A percentile compares a stretch with the other conserved stretches of the same genome.
Conservation (phyloP, 2,329 filamentous ascomycete genomes). For the Aspergillus vadensis region DNA sequence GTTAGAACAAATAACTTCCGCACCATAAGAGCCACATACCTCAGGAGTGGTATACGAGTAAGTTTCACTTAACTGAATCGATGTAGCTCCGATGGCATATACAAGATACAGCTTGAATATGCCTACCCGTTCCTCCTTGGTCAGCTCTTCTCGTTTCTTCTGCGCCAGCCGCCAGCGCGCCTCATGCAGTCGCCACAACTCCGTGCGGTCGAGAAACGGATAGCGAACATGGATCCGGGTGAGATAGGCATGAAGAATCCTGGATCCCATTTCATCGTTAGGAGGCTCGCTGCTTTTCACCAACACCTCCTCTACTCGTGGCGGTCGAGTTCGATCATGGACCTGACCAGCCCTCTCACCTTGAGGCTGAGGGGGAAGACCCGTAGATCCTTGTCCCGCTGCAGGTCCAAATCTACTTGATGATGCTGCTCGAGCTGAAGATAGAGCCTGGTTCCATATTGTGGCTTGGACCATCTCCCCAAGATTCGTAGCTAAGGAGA, state of each 20-base stretch:
- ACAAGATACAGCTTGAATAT: conserved; percentile 57
- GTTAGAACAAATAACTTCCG: not conserved
- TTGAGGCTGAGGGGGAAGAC: conserved; percentile 21
- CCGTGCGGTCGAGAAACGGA: conserved; percentile 52
- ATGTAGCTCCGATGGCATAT: conserved; percentile 55
- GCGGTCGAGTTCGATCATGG: conserved; percentile 30
- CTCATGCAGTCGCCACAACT: conserved; percentile 50
- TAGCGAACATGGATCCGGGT: conserved; percentile 52
- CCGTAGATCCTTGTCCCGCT: conserved; percentile 2
- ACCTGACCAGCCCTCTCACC: conserved; percentile 7
- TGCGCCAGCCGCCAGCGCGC: conserved; percentile 43
- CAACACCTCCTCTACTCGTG: conserved; percentile 46
- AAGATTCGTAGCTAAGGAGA: conserved; percentile 53
- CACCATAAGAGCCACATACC: conserved; percentile 29
- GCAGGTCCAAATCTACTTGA: conserved; percentile 7
- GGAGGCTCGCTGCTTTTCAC: conserved; percentile 50
- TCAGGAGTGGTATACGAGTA: conserved; percentile 48
- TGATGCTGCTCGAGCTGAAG: conserved; percentile 25
- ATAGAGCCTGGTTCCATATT: conserved; percentile 56
- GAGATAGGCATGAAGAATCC: conserved; percentile 51
- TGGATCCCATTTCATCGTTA: conserved; percentile 48
- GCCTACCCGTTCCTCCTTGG: conserved; percentile 45
- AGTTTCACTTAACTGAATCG: conserved; percentile 52
- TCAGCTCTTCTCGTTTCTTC: conserved; percentile 38
- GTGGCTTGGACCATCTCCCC: conserved; percentile 58